Base-by-base conservation (phyloP, 345 rosid species). In the Syzygium jambos region DNA sequence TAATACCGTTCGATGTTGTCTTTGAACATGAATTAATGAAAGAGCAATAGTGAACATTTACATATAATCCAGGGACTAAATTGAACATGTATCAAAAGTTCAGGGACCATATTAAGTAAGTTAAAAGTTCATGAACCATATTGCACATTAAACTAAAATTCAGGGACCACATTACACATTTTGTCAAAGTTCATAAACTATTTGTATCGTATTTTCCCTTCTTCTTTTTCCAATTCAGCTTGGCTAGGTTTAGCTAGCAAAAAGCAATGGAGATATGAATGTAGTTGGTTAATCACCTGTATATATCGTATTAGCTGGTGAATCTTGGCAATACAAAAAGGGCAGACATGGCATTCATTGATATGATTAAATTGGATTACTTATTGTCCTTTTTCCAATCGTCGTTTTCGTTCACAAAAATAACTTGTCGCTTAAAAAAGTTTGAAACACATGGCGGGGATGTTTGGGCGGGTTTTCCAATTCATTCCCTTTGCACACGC, bases 401-500 rank as follows among this genome's bases (percentile, higher is more conserved):
- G 9, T 68, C 34, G 43, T 68, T 30, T 14, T 68, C 22, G 11
- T 16, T 30, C 78, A 4, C 3, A 19, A 38, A 38, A 10, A 73
- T 7, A 30, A 68, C 34, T 19, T 17, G 46, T 17, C 22, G 78
- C 21, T 16, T 30, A 9, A 22, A 84, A 52, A 23, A 25, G 63
- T 30, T 59, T n/a, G 23, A 10, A 21, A 86, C 82, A 10, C 82
- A 73, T 38, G 82, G 82, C 12, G 12, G 43, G 43, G 41, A 65
- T 65, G 80, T 21, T 34, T 3, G 46, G 56, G 87, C 87, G 89
- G 57, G 85, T 51, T 88, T 91, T 86, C 91, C 91, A 43, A 89
- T 73, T 92, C 91, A 89, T 90, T 92, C 90, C 87, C 65, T 51
- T 23, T 84, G 82, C 82, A 19, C 49, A 73, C 25, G 65, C 65